Evolutionary conservation across 257 asterid species (phyloP), one percentile per base, ranked within the genome.

Genomic region (Petunia axillaris): DNA sequence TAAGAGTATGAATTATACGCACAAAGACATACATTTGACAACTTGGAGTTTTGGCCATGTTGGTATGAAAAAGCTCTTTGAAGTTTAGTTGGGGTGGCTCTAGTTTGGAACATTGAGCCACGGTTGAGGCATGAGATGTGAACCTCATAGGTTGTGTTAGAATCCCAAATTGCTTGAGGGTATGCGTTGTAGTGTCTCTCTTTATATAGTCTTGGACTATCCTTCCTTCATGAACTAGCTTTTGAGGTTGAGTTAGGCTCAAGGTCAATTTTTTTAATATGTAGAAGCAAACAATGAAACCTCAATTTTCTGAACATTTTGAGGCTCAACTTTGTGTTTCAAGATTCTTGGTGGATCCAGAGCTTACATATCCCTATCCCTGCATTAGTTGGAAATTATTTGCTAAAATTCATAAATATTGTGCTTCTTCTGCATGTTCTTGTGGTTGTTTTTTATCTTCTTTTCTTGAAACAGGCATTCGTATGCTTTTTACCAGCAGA

Each of bases 341-440:
- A 37, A 35, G 38, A 11, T 35, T 71, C 77, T 5, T 48, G 25
- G 48, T 71, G 60, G 43, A 4, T 48, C 77, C 60, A 10, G 60
- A 71, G 77, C 59, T 5, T 10, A 71, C 2, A 1, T 39, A 71
- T 46, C 77, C 43, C 43, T 11, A 71, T 48, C 60, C 60, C 60
- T 52, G 57, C 57, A 10, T 52, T 14, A 52, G 0, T 2, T 52
- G 57, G 57, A 52, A 52, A 14, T 52, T 52, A 2, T 59, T 59
- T 62, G 8, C 62, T 78, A 62, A 63, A 8, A 14, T 53, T 60
- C 59, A 11, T 46, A 48, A 48, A 63, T 78, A 44, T 9, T 66
- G 14, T 78, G 75, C 81, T 78, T 59, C 77, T 71, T 48, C 59
- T 62, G 48, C 75, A 62, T 59, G 36, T 63, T n/a, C 11, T 76